phyloP scores from a whole-genome alignment of 768 basidiomycete species.

The Russula dissimulans region DNA sequence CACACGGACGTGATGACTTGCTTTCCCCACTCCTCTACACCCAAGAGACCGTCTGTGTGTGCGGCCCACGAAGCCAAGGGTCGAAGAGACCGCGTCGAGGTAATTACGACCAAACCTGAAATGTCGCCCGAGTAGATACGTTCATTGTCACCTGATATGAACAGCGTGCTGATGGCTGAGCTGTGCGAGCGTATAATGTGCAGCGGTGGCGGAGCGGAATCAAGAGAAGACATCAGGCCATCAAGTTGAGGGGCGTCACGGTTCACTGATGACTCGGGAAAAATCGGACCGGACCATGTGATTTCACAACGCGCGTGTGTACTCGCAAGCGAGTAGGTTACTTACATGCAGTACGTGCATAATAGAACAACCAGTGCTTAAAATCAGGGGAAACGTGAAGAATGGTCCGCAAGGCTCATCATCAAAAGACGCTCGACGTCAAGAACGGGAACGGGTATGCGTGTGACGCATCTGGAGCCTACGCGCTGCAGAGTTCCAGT shows the following conservation, averaged over 20 bases:
- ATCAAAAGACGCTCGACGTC: slow-evolving; percentile 8
- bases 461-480: neutral
- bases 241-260: neutral
- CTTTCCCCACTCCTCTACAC: slow-evolving; percentile 64
- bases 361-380: neutral
- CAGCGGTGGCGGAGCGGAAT: slow-evolving; percentile 42
- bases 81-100: slow-evolving; percentile 69
- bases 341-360: neutral
- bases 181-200: slow-evolving; percentile 72
- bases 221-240: neutral
- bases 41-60: slow-evolving; percentile 69
- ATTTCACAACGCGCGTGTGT: neutral
- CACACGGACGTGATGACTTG: slow-evolving; percentile 66
- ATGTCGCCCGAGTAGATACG: slow-evolving; percentile 82
- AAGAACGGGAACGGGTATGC: slow-evolving; percentile 3
- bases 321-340: slow-evolving; percentile 4
- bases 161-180: slow-evolving; percentile 49
- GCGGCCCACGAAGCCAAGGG: slow-evolving; percentile 67
- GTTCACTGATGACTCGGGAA: too few relatives aligned
- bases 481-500: neutral
- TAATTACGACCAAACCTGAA: slow-evolving; percentile 66
- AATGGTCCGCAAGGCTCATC: slow-evolving; percentile 5
- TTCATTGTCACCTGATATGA: slow-evolving; percentile 63
- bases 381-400: neutral
- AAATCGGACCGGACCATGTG: neutral